Percentiles rank a stretch among this genome's conserved stretches.
phyloP scores from a whole-genome alignment of 2,329 filamentous ascomycete species.

The Diaporthe nobilis region DNA sequence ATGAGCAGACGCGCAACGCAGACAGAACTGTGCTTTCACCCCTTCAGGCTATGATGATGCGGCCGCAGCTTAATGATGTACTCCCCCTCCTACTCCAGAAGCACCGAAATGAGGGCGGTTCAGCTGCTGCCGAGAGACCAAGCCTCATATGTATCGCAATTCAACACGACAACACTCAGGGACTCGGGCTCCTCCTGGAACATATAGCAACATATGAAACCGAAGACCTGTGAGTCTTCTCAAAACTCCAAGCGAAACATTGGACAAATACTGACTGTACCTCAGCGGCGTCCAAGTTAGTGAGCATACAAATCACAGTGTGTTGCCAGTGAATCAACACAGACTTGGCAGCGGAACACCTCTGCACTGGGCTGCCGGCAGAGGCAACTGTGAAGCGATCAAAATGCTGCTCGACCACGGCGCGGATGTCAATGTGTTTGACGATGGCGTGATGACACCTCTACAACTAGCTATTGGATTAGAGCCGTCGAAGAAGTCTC shows the following conservation, averaged over 20 bases:
- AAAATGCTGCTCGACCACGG: neutral
- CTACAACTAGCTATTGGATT: neutral
- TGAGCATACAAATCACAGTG: too few species aligned
- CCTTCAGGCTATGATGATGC: neutral
- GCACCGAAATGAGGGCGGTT: neutral
- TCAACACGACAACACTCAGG: neutral
- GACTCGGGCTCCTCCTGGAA: neutral
- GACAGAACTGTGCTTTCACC: neutral
- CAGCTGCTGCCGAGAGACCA: neutral
- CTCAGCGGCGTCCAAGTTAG: neutral
- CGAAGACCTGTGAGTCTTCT: neutral
- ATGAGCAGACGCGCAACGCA: accelerated
- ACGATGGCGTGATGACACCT: neutral
- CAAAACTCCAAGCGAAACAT: too few species aligned
- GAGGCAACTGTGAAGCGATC: neutral
- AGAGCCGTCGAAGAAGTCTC: accelerated
- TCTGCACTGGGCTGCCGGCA: neutral
- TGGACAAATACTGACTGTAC: neutral
- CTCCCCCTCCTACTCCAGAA: neutral
- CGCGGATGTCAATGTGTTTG: neutral
- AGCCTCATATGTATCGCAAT: neutral
- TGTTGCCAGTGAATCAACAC: neutral
- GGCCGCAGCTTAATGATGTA: neutral
- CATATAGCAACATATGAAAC: neutral
- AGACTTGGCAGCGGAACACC: neutral